These are phyloP conservation scores for Flaveria trinervia DNA, from an alignment of 129 eudicot genomes.

Conservation along the genomic window DNA sequence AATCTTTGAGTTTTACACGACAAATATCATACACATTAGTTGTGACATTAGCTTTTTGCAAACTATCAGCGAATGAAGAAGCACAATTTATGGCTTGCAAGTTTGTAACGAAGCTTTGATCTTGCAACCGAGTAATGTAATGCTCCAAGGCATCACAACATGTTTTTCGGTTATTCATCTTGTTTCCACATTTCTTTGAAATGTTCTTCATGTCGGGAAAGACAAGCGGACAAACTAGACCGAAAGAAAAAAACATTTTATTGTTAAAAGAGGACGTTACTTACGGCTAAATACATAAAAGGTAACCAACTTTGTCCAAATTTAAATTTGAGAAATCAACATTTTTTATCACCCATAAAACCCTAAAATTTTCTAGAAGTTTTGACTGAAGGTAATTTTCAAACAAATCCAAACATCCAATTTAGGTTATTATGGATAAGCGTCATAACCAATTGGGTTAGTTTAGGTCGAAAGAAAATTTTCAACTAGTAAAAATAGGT, in stretches of 20 bases:
- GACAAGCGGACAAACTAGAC: conserved; percentile 62
- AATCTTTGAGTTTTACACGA: conserved; percentile 60
- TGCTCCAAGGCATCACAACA: conserved; percentile 58
- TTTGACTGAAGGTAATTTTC: too few species aligned
- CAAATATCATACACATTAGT: conserved; percentile 51
- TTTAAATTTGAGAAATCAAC: too few species aligned
- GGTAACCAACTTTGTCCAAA: neutral
- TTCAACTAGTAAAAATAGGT: too few species aligned
- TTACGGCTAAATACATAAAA: neutral
- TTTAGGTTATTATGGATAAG: too few species aligned
- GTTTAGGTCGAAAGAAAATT: too few species aligned
- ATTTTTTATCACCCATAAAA: too few species aligned
- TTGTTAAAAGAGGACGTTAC: neutral
- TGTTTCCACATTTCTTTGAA: conserved; percentile 50
- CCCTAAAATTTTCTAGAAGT: too few species aligned
- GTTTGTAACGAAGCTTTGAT: conserved; percentile 68
- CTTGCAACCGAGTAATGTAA: conserved; percentile 53
- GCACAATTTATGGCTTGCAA: conserved; percentile 73
- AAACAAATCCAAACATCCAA: too few species aligned
- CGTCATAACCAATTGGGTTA: too few species aligned
- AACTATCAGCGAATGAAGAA: conserved; percentile 43
- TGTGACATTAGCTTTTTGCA: conserved; percentile 52
- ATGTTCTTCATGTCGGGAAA: conserved; percentile 46
- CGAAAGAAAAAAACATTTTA: neutral
- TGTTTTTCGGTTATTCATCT: conserved; percentile 33